A percentile compares a stretch with the other conserved stretches of the same genome.
phyloP scores from a whole-genome alignment of 257 asterid genomes.

The Ilex asprella region DNA sequence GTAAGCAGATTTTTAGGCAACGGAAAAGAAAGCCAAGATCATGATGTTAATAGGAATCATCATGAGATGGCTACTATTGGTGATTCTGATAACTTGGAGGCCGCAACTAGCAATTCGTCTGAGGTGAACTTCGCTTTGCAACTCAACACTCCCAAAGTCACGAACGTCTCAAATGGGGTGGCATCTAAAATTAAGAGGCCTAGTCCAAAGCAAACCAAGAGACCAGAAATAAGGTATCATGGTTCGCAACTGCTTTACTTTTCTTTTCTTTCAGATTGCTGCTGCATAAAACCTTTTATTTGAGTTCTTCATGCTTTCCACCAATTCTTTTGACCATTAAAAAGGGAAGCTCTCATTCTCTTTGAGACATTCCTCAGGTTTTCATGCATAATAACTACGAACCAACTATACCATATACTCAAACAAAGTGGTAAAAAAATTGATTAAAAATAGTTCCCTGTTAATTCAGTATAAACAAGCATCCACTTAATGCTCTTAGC shows the following conservation, averaged over 20 bases:
- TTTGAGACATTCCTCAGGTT: background rate
- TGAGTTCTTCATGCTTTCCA: background rate
- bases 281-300: background rate
- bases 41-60: slow-evolving; percentile 17
- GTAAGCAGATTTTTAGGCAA: slow-evolving; percentile 6
- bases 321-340: background rate
- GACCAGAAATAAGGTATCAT: slow-evolving; percentile 45
- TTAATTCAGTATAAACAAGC: background rate
- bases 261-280: background rate
- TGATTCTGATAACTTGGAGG: slow-evolving; percentile 49
- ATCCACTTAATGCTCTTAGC: background rate
- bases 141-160: slow-evolving; percentile 29
- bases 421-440: background rate
- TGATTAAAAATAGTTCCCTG: too few species aligned
- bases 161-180: slow-evolving; percentile 21
- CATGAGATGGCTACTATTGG: slow-evolving; percentile 17
- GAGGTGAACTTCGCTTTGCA: slow-evolving; percentile 52
- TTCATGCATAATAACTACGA: background rate
- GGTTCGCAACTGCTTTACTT: background rate
- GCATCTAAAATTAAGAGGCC: slow-evolving; percentile 50
- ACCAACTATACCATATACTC: background rate
- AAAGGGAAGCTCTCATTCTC: background rate
- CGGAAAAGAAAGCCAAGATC: slow-evolving; percentile 43
- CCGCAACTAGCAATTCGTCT: slow-evolving; percentile 65
- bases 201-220: slow-evolving; percentile 39